Evolutionary conservation across 352 stramenopile genomes (phyloP).

Genomic region (Phytopythium cucurbitacearum): DNA sequence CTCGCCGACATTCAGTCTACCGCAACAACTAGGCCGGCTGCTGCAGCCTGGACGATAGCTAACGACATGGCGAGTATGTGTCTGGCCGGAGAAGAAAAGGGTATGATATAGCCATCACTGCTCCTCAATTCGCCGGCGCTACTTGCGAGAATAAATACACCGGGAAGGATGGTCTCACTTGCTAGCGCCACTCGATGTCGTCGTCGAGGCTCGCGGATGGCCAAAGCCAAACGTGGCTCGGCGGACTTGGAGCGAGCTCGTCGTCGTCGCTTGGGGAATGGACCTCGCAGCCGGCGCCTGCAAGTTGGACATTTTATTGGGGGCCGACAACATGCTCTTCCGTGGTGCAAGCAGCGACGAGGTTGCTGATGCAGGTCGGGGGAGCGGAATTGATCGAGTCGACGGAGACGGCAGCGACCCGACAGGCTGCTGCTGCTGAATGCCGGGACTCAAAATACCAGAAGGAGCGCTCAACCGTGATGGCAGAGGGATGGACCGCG

Average conservation of each 20-base stretch:
- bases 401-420: not conserved
- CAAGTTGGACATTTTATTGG: not conserved
- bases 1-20: not conserved
- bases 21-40: not conserved
- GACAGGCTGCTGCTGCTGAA: not conserved
- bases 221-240: constrained; percentile 5
- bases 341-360: not conserved
- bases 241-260: not conserved
- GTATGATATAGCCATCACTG: no score
- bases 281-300: not conserved
- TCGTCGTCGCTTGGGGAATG: constrained; percentile 1
- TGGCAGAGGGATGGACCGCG: not conserved
- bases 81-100: no score
- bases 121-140: no score
- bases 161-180: not conserved
- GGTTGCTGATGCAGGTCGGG: no score
- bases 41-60: no score
- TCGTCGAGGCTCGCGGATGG: not conserved
- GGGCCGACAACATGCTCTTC: not conserved
- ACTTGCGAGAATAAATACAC: no score
- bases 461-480: constrained; percentile 6
- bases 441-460: not conserved
- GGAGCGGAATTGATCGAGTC: not conserved
- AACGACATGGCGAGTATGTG: no score
- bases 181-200: not conserved